Evolutionary conservation across 805 yeast species (phyloP), one percentile per base, ranked within the genome.

Genomic region (Lachancea quebecensis): DNA sequence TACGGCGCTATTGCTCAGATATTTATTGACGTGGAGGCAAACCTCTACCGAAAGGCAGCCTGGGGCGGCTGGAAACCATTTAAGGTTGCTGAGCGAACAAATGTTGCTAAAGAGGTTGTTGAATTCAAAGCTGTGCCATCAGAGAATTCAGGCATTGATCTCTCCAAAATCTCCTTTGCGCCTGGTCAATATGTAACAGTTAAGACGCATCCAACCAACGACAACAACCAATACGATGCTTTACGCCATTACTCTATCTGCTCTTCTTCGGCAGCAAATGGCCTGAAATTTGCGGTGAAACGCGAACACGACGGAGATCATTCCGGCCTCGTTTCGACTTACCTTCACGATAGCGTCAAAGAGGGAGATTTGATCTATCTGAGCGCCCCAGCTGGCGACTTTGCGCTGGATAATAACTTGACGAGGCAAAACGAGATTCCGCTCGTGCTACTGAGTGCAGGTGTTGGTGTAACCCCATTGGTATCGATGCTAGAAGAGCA

Each of bases 401-500:
- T 81, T 48, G 56, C 62, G 3, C 68, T 66, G 35, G 52, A 59
- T 39, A 42, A 57, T 39, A 38, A 50, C n/a, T 38, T 56, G 39
- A 50, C 56, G 27, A 35, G 66, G 47, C 65, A 68, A 28, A 50
- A 62, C 12, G 59, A 57, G 16, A 45, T 57, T 34, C 68, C 70
- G 21, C 56, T 69, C 16, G 67, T 73, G 1, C 59, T 80, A 27
- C 63, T 79, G 44, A 70, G 78, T 16, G 84, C 81, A 39, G 89
- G 88, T 43, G 78, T 79, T 45, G 88, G 87, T 50, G 75, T 78
- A 41, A 82, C 88, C 5, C 88, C 89, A 30, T 46, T 78, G 29
- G 53, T 82, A 30, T 68, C 85, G 6, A 73, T 80, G 57, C 57
- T 72, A 15, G 77, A 77, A 54, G 44, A 45, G 21, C 66, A 62